Percentiles rank a stretch among this genome's conserved stretches.
These are phyloP conservation scores for Teratosphaeria epicoccoides DNA, from an alignment of 2,329 filamentous ascomycete species.

Conservation along the genomic window DNA sequence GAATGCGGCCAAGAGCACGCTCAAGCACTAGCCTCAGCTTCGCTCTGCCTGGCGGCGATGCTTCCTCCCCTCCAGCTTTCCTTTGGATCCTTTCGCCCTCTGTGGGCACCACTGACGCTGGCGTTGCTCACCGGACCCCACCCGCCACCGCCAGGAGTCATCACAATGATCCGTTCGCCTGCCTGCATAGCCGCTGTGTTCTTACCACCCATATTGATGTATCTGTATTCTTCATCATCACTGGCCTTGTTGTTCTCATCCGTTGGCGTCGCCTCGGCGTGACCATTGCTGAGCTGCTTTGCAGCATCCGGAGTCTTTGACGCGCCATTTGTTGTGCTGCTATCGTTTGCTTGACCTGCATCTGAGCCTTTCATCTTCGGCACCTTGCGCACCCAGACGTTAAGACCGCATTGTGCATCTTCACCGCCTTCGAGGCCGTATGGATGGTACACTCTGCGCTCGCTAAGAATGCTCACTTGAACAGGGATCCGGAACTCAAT, in stretches of 20 bases:
- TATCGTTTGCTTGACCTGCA: slow-evolving; percentile 13
- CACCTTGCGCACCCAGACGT: slow-evolving; percentile 75
- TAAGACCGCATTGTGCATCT: slow-evolving; percentile 67
- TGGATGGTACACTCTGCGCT: slow-evolving; percentile 63
- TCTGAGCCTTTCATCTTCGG: slow-evolving; percentile 24
- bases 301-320: not conserved
- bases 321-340: not conserved
- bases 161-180: slow-evolving; percentile 67
- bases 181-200: slow-evolving; percentile 67
- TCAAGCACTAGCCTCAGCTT: slow-evolving; percentile 36
- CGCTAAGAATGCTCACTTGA: slow-evolving; percentile 67
- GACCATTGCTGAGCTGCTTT: slow-evolving; percentile 2
- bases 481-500: slow-evolving; percentile 73
- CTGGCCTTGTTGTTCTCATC: slow-evolving; percentile 4
- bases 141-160: slow-evolving; percentile 68
- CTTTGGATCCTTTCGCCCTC: slow-evolving; percentile 44
- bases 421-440: slow-evolving; percentile 78
- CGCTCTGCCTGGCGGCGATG: slow-evolving; percentile 44
- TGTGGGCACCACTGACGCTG: slow-evolving; percentile 36
- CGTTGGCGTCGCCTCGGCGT: slow-evolving; percentile 5
- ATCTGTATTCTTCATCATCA: slow-evolving; percentile 34
- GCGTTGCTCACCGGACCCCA: slow-evolving; percentile 56
- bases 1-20: not conserved
- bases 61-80: slow-evolving; percentile 51
- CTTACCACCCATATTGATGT: slow-evolving; percentile 67